These are phyloP conservation scores for Scenedesmus sp. DNA, from an alignment of 163 green algal species.

Conservation along the genomic window DNA sequence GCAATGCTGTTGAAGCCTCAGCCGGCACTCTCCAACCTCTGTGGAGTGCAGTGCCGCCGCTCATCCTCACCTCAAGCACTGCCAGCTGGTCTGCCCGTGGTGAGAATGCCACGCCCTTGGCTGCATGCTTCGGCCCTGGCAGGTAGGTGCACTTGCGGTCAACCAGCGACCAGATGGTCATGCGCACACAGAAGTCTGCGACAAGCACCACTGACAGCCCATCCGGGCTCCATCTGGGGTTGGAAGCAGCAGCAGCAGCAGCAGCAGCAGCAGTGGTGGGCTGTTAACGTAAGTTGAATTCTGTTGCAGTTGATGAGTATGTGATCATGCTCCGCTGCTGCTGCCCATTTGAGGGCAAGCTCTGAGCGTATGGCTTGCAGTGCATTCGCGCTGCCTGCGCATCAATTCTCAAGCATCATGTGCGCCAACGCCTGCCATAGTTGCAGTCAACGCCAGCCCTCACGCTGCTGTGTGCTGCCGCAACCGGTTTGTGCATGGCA, in stretches of 20 bases:
- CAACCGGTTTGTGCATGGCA: background rate
- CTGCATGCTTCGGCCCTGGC: conserved; percentile 78
- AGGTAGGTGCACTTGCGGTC: conserved; percentile 76
- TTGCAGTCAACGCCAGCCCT: too few relatives aligned
- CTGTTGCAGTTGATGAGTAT: conserved; percentile 64
- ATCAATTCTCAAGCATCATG: too few relatives aligned
- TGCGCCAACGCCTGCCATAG: too few relatives aligned
- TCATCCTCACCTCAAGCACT: conserved; percentile 76
- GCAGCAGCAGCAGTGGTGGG: background rate
- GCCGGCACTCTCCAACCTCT: too few relatives aligned
- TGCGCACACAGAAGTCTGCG: conserved; percentile 83
- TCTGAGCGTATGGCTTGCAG: too few relatives aligned
- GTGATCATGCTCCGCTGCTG: conserved; percentile 73
- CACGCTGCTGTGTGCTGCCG: background rate
- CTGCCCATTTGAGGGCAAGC: too few relatives aligned
- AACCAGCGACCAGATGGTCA: conserved; percentile 87
- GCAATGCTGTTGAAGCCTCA: too few relatives aligned
- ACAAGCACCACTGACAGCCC: conserved; percentile 78
- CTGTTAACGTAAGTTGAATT: too few relatives aligned
- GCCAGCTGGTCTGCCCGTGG: conserved; percentile 80
- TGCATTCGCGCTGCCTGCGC: too few relatives aligned
- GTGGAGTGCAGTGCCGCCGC: too few relatives aligned
- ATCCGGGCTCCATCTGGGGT: conserved; percentile 79
- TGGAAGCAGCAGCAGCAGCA: background rate
- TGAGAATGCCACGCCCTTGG: conserved; percentile 75